phyloP scores from a whole-genome alignment of 495 filamentous ascomycete genomes.

The Cairneyella variabilis region DNA sequence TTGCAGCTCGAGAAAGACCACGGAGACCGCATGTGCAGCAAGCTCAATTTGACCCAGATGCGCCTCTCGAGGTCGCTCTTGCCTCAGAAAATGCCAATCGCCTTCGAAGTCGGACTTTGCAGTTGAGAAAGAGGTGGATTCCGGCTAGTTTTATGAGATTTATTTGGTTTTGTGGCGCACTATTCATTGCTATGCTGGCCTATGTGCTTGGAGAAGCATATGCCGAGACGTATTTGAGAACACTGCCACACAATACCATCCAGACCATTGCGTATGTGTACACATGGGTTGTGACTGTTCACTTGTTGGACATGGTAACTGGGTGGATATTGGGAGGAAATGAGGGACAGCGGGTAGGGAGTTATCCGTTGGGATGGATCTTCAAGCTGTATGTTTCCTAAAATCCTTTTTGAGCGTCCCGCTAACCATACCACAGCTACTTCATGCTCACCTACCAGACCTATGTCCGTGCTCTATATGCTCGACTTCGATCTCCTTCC shows the following conservation, averaged over 20 bases:
- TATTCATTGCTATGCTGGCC: slow-evolving; percentile 55
- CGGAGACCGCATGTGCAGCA: slow-evolving; percentile 28
- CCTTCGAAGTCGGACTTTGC: slow-evolving; percentile 6
- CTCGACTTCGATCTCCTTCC: slow-evolving; percentile 52
- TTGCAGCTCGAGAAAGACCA: slow-evolving; percentile 13
- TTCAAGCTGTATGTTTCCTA: slow-evolving; percentile 52
- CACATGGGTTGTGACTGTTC: slow-evolving; percentile 60
- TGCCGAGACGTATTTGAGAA: slow-evolving; percentile 61
- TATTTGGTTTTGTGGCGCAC: slow-evolving; percentile 60
- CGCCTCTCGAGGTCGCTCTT: slow-evolving; percentile 21
- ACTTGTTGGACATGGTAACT: slow-evolving; percentile 53
- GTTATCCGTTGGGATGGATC: slow-evolving; percentile 59
- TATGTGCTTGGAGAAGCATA: slow-evolving; percentile 64
- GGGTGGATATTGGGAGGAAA: slow-evolving; percentile 59
- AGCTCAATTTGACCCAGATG: slow-evolving; percentile 22
- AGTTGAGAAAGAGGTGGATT: slow-evolving; percentile 40
- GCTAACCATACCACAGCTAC: slow-evolving; percentile 39
- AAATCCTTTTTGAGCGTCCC: not conserved
- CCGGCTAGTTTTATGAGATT: slow-evolving; percentile 60
- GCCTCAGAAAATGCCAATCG: slow-evolving; percentile 14
- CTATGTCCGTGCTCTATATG: slow-evolving; percentile 65
- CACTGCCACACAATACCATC: slow-evolving; percentile 57
- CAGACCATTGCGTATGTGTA: slow-evolving; percentile 64
- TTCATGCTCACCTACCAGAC: slow-evolving; percentile 65
- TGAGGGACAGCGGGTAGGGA: slow-evolving; percentile 56